Evolutionary conservation across 495 filamentous ascomycete genomes (phyloP).

Genomic region (Aspergillus biplanus): DNA sequence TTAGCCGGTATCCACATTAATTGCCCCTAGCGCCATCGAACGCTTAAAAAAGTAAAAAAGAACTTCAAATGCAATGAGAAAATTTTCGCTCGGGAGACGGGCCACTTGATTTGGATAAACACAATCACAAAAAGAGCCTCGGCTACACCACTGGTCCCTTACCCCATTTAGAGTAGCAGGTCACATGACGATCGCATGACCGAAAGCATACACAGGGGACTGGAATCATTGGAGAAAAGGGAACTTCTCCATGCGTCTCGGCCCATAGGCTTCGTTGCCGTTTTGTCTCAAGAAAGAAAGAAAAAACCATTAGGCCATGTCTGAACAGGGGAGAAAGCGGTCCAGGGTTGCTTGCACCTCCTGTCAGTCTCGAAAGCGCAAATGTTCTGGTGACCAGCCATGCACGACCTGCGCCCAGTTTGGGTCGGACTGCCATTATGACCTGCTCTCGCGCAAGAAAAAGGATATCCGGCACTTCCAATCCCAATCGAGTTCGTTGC

Average conservation of each 20-base stretch:
- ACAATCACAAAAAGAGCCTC: background rate
- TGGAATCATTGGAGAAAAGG: too few species aligned
- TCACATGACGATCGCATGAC: background rate
- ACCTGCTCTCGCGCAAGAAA: constrained; percentile 40
- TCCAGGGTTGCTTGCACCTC: constrained; percentile 53
- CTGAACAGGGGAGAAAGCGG: constrained; percentile 43
- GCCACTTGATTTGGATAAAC: too few species aligned
- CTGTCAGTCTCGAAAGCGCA: constrained; percentile 57
- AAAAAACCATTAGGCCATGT: constrained; percentile 35
- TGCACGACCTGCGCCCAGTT: constrained; percentile 55
- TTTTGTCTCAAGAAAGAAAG: background rate
- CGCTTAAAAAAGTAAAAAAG: background rate
- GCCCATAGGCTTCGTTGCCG: background rate
- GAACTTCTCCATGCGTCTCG: too few species aligned
- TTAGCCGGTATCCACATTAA: too few species aligned
- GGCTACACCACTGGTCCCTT: background rate
- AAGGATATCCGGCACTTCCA: constrained; percentile 26
- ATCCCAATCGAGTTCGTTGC: constrained; percentile 19
- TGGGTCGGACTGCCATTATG: constrained; percentile 53
- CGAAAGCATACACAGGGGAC: background rate
- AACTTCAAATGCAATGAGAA: too few species aligned
- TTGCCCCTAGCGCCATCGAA: too few species aligned
- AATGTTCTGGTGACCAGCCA: constrained; percentile 56
- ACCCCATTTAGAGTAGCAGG: background rate
- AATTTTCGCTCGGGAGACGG: too few species aligned